Evolutionary conservation across 1,139 yeast genomes (phyloP), one percentile per base, ranked within the genome.

Genomic region (Candida buenavistaensis): DNA sequence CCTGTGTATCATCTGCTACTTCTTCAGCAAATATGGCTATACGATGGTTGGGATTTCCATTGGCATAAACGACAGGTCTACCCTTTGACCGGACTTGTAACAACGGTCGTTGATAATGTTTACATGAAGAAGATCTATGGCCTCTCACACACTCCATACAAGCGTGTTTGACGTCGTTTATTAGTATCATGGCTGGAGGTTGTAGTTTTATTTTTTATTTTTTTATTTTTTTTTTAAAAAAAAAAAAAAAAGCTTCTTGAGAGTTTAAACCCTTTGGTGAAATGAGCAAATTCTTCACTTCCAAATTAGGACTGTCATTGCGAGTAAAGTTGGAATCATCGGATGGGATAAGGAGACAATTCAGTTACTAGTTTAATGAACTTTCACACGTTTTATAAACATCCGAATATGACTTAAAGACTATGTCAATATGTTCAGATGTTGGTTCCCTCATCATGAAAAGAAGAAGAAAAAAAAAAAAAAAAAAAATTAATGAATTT

Each of bases 81-180:
- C 97, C 97, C 40, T 95, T 75, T 23, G 87, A 77, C 27, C 96
- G 70, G n/a, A 90, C 96, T 48, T 87, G 88, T 14, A 88, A 79
- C 25, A 90, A 64, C 23, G 94, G 89, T 32, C 96, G 69, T 33
- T 75, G 70, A 30, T 84, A 78, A 57, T 92, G 98, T 39, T 78
- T 78, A 57, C 98, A 92, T 37, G 82, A 78, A 3, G 94, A 81
- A 3, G 96, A 85, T 28, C 98, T 64, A 55, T 92, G 98, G 14
- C 97, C 97, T 28, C 97, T 69, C 26, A 92, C 88, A 55, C 98
- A 92, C 51, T 82, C 83, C 41, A 80, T 76, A 57, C 96, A 92
- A n/a, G 96, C 89, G 56, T 86, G 86, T 52, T 92, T 87, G 49
- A 77, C 83, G 26, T 86, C 87, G 45, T 86, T 88, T 49, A 85